Conservation (phyloP, 2,329 filamentous ascomycete species). For the Exophiala oligosperma region DNA sequence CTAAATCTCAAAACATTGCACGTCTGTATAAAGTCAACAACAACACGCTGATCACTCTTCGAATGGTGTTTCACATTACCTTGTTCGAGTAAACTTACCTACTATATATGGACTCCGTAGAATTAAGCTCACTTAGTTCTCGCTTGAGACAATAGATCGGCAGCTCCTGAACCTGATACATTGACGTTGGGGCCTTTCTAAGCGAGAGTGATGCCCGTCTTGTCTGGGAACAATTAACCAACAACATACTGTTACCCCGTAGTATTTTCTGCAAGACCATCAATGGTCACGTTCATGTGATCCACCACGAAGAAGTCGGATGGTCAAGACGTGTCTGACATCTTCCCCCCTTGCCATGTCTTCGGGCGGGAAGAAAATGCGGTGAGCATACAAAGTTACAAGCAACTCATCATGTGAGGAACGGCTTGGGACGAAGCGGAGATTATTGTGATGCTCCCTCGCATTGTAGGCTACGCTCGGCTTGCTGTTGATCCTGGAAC, state of each 20-base stretch:
- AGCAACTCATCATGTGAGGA: conserved; percentile 17
- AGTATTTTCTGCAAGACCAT: no score
- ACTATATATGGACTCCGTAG: background rate
- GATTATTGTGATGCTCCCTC: background rate
- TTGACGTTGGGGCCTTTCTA: background rate
- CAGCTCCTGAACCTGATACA: background rate
- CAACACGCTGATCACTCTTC: no score
- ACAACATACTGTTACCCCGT: no score
- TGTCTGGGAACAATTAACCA: no score
- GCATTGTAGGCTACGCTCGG: background rate
- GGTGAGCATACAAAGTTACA: conserved; percentile 11
- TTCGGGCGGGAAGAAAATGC: conserved; percentile 12
- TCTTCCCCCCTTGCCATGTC: background rate
- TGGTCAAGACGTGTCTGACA: background rate
- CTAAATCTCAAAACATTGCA: no score
- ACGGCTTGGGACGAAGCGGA: background rate
- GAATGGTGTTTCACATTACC: no score
- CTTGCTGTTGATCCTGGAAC: conserved; percentile 2
- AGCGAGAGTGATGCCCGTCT: background rate
- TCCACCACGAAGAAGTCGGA: no score
- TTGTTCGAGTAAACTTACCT: no score
- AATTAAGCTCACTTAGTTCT: background rate
- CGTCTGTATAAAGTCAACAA: no score
- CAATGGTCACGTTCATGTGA: no score
- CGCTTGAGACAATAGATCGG: background rate